Evolutionary conservation across 2,329 filamentous ascomycete genomes (phyloP), one percentile per base, ranked within the genome.

Genomic region (Alternaria postmessia): DNA sequence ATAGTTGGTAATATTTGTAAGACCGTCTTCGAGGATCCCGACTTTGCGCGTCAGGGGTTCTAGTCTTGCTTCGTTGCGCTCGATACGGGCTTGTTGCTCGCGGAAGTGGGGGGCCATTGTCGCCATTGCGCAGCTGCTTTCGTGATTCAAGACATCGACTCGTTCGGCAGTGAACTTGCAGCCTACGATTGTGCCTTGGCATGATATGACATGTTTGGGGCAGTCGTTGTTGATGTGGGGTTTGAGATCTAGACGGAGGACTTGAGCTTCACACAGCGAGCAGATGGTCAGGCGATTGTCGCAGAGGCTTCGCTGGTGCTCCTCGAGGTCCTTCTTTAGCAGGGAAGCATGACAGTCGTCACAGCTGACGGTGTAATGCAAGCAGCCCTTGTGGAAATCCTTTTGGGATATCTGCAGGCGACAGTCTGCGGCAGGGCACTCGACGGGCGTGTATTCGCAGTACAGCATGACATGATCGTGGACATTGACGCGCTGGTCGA

Each of bases 401-500:
- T 85, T 88, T 68, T 85, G 82, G 43, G 81, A 81, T n/a, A 85
- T 82, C 49, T 80, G 79, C 62, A 84, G 78, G 20, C 81, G 79
- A 71, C 87, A 89, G 12, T 78, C 75, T 32, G 76, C 66, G 20
- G 78, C 78, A 1, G 84, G 80, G 61, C 87, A 89, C 59, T 83
- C 80, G 22, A 89, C 77, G 38, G 82, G 75, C 51, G 82, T 81
- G 67, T 85, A 85, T 11, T 81, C 82, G 70, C 87, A 89, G 68
- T 89, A 87, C 63, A 85, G 84, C 70, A 86, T 82, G 51, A 88
- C 82, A 70, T 89, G 87, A 59, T 85, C 81, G 72, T 86, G 82
- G 49, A 88, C 80, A 67, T 87, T 84, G 42, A 83, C 84, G 48
- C 87, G 81, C 54, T 87, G 83, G 48, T 86, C 73, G 28, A 83